Evolutionary conservation across 352 stramenopile species (phyloP), one percentile per base, ranked within the genome.

Genomic region (Phytopythium ostracodes): DNA sequence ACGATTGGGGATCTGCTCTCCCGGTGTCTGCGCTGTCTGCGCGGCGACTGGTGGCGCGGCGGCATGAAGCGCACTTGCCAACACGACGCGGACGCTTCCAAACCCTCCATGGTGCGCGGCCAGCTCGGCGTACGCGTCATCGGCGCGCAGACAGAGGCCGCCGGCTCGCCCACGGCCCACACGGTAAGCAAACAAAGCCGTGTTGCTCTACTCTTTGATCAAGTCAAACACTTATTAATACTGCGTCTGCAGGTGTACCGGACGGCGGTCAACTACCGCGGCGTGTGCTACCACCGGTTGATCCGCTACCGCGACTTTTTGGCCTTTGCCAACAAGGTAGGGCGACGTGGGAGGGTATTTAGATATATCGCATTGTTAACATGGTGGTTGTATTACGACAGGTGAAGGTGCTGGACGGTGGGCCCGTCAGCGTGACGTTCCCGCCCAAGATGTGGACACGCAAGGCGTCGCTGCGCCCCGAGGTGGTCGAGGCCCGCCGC

Each of bases 221-320:
- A n/a, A n/a, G n/a, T n/a, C n/a, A n/a, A n/a, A n/a, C n/a, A n/a
- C n/a, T n/a, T n/a, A n/a, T n/a, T n/a, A n/a, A n/a, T n/a, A n/a
- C n/a, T n/a, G n/a, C n/a, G n/a, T n/a, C n/a, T 54, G 25, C 55
- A 82, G 76, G 71, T 89, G 17, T 93, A 91, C 62, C 80, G 80
- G 52, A 91, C 84, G 46, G 78, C 77, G 9, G 75, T 87, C 42
- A 91, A 83, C 66, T 89, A 79, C 36, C 63, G 70, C 36, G 81
- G 82, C 9, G 53, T 86, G 47, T 89, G 77, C 70, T 89, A 80
- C 62, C 76, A 93, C 58, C 81, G 84, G 1, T 62, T 91, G 24
- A 65, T 93, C 49, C 84, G 84, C 42, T 93, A 75, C 63, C 70
- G 84, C 15, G 65, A 88, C n/a, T 91, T 93, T 50, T 43, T 51